Conservation (phyloP, 192 early-diverging fungal genomes). For the Mortierella hygrophila region DNA sequence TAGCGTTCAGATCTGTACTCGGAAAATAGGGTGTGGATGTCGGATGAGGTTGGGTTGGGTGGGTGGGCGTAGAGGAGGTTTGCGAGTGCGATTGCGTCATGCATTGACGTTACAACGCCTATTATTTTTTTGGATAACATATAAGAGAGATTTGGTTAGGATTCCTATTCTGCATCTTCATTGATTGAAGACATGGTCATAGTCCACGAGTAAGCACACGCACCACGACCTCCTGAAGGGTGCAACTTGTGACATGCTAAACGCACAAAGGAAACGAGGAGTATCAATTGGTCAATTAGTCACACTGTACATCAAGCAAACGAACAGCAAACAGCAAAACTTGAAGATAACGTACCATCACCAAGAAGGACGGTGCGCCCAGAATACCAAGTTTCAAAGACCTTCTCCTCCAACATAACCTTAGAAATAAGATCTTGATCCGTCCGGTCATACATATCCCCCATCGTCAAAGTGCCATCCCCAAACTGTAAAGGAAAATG, state of each 20-base stretch:
- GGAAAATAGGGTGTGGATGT: not conserved
- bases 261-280: not conserved
- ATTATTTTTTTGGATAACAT: not conserved
- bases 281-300: not conserved
- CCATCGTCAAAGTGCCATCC: not conserved
- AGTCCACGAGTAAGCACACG: not conserved
- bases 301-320: not conserved
- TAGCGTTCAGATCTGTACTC: constrained; percentile 12
- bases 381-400: constrained; percentile 25
- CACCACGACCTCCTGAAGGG: not conserved
- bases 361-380: constrained; percentile 11
- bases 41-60: not conserved
- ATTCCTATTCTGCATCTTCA: no score
- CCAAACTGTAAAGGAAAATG: not conserved
- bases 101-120: not conserved
- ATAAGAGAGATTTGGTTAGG: not conserved
- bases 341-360: not conserved
- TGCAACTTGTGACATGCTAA: constrained; percentile 20
- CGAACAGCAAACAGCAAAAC: not conserved
- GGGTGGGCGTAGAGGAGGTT: not conserved
- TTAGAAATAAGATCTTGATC: constrained; percentile 2
- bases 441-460: constrained; percentile 6
- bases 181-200: not conserved
- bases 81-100: not conserved
- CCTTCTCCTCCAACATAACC: constrained; percentile 15